Evolutionary conservation across 805 yeast species (phyloP), one percentile per base, ranked within the genome.

Genomic region (Candida palmyrensis): DNA sequence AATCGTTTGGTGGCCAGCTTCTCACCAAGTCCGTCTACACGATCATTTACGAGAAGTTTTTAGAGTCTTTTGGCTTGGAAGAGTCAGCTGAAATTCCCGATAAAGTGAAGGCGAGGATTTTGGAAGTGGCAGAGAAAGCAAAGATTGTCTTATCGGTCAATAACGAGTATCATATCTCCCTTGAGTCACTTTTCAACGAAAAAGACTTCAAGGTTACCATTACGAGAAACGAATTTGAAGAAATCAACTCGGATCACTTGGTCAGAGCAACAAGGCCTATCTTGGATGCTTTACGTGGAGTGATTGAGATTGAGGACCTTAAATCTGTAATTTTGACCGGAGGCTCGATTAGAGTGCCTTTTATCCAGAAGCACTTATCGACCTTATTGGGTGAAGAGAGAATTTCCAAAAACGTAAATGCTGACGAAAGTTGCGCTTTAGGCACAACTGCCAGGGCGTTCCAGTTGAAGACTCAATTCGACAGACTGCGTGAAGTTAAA

Each of bases 371-470:
- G 36, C 73, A 71, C 33, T 61, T 86, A 38, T 40, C 53, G 2
- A 52, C 71, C 2, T 62, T 77, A 27, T 60, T 80, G 26, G 86
- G 82, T 1, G 75, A 75, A 13, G 80, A 75, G 2, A 62, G 51
- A 40, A 66, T 89, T 25, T 71, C 95, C 15, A 87, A 81, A 55
- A 85, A 81, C 32, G 94, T 92, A 28, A 92, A 92, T 57, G 92
- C 98, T 0, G 98, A 92, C 58, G 98, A 92, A 62, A 79, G 97
- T 28, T 86, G 86, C 33, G 96, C 86, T 10, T 69, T 85, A 47
- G 98, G 98, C 31, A 77, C 94, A 2, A 77, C 96, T n/a, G 63
- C 83, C 24, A 73, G 88, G 43, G 97, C 92, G 14, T 82, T 87
- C 25, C 55, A 54, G 33, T 68, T 77, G 30, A 63, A 86, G 24